A percentile compares a stretch with the other conserved stretches of the same genome.
phyloP scores from a whole-genome alignment of 306 rosid species.

The Glycine latifolia region DNA sequence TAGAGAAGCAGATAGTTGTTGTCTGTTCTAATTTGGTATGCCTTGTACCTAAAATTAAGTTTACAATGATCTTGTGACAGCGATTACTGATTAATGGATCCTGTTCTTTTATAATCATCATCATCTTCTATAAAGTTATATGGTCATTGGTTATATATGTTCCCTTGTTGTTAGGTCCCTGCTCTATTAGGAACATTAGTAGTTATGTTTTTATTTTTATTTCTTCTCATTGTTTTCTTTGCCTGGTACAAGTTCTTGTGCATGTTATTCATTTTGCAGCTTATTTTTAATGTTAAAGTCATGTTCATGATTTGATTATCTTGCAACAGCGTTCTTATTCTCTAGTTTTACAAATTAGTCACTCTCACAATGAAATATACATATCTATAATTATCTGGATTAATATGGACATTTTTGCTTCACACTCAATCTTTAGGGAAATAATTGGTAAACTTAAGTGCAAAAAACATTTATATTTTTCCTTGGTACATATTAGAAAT shows the following conservation, averaged over 20 bases:
- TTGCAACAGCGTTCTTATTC: constrained; percentile 34
- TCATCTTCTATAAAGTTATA: constrained; percentile 21
- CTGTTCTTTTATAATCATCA: background rate
- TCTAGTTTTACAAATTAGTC: constrained; percentile 26
- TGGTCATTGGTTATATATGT: too few relatives aligned
- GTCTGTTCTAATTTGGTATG: constrained; percentile 92
- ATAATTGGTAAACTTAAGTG: constrained; percentile 12
- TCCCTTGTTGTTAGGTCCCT: constrained; percentile 34
- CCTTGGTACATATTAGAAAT: constrained; percentile 4
- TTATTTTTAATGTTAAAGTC: constrained; percentile 11
- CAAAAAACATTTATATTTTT: constrained; percentile 13
- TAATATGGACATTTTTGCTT: constrained; percentile 27
- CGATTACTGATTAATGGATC: background rate
- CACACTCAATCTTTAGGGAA: background rate
- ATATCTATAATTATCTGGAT: constrained; percentile 25
- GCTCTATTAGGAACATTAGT: constrained; percentile 13
- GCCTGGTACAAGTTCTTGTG: constrained; percentile 5
- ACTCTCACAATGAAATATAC: constrained; percentile 4
- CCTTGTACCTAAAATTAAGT: constrained; percentile 30
- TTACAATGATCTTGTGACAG: constrained; percentile 31
- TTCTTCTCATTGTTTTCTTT: constrained; percentile 35
- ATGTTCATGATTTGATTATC: constrained; percentile 31
- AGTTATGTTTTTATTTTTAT: constrained; percentile 26
- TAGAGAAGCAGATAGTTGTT: constrained; percentile 90
- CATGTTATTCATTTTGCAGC: constrained; percentile 26